Percentiles rank a stretch among this genome's conserved stretches.
Conservation (phyloP, 1,284 basidiomycete genomes). For the Xerocomus subilludens region DNA sequence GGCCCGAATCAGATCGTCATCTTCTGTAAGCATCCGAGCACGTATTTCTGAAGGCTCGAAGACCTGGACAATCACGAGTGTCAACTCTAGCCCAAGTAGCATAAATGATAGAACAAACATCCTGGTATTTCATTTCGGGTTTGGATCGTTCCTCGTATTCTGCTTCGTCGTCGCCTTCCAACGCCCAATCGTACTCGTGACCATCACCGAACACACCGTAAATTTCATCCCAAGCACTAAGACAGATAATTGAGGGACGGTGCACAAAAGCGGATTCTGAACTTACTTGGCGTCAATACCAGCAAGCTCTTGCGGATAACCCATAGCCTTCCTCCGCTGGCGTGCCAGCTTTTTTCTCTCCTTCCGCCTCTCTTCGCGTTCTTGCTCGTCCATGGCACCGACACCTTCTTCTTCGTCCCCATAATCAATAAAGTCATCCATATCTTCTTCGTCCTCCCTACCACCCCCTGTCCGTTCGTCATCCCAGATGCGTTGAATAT, state of each 20-base stretch:
- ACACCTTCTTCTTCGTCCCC: conserved; percentile 86
- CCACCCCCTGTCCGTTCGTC: conserved; percentile 73
- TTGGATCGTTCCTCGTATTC: conserved; percentile 70
- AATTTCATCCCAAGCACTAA: conserved; percentile 95
- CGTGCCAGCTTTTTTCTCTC: conserved; percentile 74
- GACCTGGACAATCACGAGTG: conserved; percentile 67
- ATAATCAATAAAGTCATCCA: conserved; percentile 93
- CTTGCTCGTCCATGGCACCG: conserved; percentile 75
- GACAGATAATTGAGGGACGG: conserved; percentile 39
- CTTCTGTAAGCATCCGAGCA: conserved; percentile 90
- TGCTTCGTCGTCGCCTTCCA: conserved; percentile 79
- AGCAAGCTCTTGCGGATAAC: conserved; percentile 77
- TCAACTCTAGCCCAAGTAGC: conserved; percentile 26
- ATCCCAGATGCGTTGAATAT: conserved; percentile 87
- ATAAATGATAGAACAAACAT: conserved; percentile 67
- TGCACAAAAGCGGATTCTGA: conserved; percentile 14
- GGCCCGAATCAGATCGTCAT: conserved; percentile 92
- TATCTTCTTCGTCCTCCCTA: conserved; percentile 78
- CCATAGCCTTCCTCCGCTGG: conserved; percentile 70
- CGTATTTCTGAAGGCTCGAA: conserved; percentile 99
- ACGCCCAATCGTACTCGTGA: conserved; percentile 95
- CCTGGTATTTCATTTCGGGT: conserved; percentile 87
- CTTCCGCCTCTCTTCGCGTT: conserved; percentile 76
- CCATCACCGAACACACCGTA: conserved; percentile 98
- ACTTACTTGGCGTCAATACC: conserved; percentile 90